phyloP scores from a whole-genome alignment of 2,329 filamentous ascomycete genomes.

The Sphaceloma murrayae region DNA sequence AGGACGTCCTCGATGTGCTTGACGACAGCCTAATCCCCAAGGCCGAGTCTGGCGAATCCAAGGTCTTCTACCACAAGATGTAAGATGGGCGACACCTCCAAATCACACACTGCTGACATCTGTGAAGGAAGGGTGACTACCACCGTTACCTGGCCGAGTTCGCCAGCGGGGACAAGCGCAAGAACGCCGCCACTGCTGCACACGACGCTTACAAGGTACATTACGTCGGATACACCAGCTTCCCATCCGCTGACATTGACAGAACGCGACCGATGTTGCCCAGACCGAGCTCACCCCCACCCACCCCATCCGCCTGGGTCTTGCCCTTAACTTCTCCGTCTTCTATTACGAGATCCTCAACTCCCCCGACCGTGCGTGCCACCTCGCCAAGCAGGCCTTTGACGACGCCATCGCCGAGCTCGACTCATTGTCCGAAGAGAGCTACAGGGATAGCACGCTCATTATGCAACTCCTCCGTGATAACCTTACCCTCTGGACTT shows the following conservation, averaged over 20 bases:
- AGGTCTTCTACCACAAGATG: conserved; percentile 99
- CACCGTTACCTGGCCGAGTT: conserved; percentile 94
- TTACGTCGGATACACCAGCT: not conserved
- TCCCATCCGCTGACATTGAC: conserved; percentile 17
- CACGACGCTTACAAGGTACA: conserved; percentile 94
- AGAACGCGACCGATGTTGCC: conserved; percentile 96
- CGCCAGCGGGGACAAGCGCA: conserved; percentile 84
- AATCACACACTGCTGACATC: not conserved
- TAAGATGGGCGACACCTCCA: conserved; percentile 42
- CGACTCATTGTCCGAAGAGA: conserved; percentile 94
- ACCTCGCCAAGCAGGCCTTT: conserved; percentile 97
- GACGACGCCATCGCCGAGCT: conserved; percentile 98
- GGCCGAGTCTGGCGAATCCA: conserved; percentile 93
- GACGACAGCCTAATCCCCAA: conserved; percentile 91
- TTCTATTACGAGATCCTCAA: conserved; percentile 99
- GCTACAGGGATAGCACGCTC: conserved; percentile 95
- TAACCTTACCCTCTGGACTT: conserved; percentile 97
- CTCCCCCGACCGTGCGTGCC: conserved; percentile 94
- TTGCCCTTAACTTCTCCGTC: conserved; percentile 97
- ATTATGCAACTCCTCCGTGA: conserved; percentile 99
- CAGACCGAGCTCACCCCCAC: conserved; percentile 96
- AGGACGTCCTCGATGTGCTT: conserved; percentile 60
- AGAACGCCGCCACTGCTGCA: conserved; percentile 74
- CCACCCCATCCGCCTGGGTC: conserved; percentile 93
- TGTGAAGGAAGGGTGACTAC: conserved; percentile 84